phyloP scores from a whole-genome alignment of 257 asterid genomes.

The Gentiana straminea region DNA sequence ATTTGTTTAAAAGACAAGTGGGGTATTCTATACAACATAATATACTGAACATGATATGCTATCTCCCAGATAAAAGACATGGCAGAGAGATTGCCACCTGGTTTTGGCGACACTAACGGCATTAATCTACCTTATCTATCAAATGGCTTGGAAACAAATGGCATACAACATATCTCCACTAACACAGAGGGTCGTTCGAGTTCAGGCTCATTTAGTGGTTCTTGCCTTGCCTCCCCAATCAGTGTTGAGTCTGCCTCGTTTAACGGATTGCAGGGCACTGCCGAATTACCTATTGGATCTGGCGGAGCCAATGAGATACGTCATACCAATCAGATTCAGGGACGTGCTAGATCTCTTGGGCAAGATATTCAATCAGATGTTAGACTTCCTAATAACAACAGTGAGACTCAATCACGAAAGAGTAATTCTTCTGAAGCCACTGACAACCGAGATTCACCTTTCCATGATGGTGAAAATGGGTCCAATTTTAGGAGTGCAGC shows the following conservation, averaged over 20 bases:
- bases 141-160: constrained; percentile 58
- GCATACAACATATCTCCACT: constrained; percentile 24
- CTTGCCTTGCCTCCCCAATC: constrained; percentile 31
- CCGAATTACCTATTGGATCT: constrained; percentile 19
- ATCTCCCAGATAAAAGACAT: constrained; percentile 74
- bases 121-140: constrained; percentile 54
- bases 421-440: constrained; percentile 37
- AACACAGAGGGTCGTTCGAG: constrained; percentile 47
- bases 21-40: no score
- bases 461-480: constrained; percentile 36
- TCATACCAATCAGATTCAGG: constrained; percentile 25
- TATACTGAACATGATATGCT: no score
- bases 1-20: not conserved
- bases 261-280: constrained; percentile 21
- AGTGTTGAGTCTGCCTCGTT: constrained; percentile 23
- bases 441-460: constrained; percentile 28
- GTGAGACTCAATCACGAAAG: constrained; percentile 24
- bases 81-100: constrained; percentile 90
- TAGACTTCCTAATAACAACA: constrained; percentile 42
- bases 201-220: constrained; percentile 26
- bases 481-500: constrained; percentile 37
- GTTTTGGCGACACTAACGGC: constrained; percentile 57
- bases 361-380: constrained; percentile 26
- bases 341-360: constrained; percentile 26
- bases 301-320: constrained; percentile 21